Base-by-base conservation (phyloP, 1,284 basidiomycete species). In the Moesziomyces sp. region DNA sequence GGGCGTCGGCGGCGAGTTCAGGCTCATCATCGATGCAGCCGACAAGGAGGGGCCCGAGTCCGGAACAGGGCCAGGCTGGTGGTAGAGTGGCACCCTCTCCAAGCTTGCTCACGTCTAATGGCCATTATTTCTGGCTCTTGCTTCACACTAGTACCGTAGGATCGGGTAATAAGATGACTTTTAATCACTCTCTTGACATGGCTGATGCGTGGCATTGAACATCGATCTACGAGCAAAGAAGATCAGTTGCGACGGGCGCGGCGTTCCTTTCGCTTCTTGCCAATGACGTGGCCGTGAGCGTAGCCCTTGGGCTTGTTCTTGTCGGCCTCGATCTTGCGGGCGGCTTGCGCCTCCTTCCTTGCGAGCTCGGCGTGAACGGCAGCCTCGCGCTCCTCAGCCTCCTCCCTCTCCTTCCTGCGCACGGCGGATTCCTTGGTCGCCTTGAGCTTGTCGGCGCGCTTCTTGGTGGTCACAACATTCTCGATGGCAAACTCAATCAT, bases 401-500 rank as follows among this genome's bases (percentile, higher is more conserved):
- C 68, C 13, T 61, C 58, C 26, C 60, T 38, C 35, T 48, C 45
- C 38, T 74, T 71, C 16, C 69, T 54, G 9, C 67, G 48, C 33
- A 72, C 67, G 10, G 58, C 51, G 1, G 54, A 64, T 28, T 77
- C 70, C 40, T 76, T 74, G 24, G 69, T 58, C 8, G 77, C 76
- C 42, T 75, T 74, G 38, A 64, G 46, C 46, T 74, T 73, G 24
- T 74, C 73, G 1, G 74, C 65, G n/a, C 67, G 47, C 52, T 81
- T 74, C 63, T 82, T 82, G 43, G 78, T 80, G 0, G 78, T 74
- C 28, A 75, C 74, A 35, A 77, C 73, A 53, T 84, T 84, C 38
- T 84, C 83, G 42, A 84, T 80, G 6, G 79, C 76, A 49, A 84
- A 84, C 49, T 84, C 83, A 50, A 82, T 75, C 51, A 81, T 70